Percentiles rank a stretch among this genome's conserved stretches.
Evolutionary conservation across 2,329 filamentous ascomycete species (phyloP).

Genomic region (Ampelomyces quisqualis): DNA sequence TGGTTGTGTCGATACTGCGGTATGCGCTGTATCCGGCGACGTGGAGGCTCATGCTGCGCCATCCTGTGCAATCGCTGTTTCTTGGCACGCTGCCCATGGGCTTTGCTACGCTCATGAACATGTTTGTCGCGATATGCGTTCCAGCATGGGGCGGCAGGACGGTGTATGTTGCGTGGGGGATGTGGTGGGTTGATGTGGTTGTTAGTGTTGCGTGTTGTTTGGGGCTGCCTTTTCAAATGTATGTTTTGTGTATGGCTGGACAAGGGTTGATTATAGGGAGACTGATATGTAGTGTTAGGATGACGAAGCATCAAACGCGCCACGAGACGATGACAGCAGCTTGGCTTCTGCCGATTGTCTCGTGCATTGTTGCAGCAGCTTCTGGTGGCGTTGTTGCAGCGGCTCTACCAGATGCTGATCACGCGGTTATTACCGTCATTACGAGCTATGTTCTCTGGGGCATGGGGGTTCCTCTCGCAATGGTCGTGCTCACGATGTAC

Average conservation of each 20-base stretch:
- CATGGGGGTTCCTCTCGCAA: slow-evolving; percentile 60
- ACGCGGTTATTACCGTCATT: slow-evolving; percentile 62
- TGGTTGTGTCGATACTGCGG: slow-evolving; percentile 57
- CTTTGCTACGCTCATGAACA: slow-evolving; percentile 66
- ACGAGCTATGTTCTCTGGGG: slow-evolving; percentile 68
- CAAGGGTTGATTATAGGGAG: neutral
- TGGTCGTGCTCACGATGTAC: slow-evolving; percentile 65
- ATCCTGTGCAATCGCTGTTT: slow-evolving; percentile 68
- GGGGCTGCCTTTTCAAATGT: slow-evolving; percentile 34
- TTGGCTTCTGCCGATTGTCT: slow-evolving; percentile 66
- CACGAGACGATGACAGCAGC: slow-evolving; percentile 59
- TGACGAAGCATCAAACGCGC: slow-evolving; percentile 29
- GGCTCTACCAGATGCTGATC: slow-evolving; percentile 55
- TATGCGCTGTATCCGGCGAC: slow-evolving; percentile 67
- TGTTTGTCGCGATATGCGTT: slow-evolving; percentile 62
- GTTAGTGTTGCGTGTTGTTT: slow-evolving; percentile 47
- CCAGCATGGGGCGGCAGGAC: slow-evolving; percentile 59
- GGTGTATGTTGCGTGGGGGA: slow-evolving; percentile 46
- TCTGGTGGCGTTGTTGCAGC: slow-evolving; percentile 63
- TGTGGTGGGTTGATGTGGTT: slow-evolving; percentile 53
- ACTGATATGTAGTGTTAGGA: too few relatives aligned
- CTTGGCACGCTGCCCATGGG: slow-evolving; percentile 68
- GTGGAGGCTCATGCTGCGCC: slow-evolving; percentile 65
- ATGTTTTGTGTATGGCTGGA: too few relatives aligned
- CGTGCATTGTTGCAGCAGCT: slow-evolving; percentile 64